Evolutionary conservation across 768 basidiomycete genomes (phyloP).

Genomic region (Collybiopsis confluens): DNA sequence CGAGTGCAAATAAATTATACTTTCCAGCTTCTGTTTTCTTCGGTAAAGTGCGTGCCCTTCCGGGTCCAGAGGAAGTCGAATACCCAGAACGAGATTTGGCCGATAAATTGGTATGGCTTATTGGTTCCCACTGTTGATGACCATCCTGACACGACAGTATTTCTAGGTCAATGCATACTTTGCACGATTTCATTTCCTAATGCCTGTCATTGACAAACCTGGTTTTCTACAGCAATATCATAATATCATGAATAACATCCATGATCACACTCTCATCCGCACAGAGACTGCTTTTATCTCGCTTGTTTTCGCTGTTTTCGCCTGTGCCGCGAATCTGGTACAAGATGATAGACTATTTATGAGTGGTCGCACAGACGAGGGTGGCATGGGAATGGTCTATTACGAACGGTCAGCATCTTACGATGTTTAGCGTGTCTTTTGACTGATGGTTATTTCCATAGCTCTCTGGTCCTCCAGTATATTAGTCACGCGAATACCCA

Average conservation of each 20-base stretch:
- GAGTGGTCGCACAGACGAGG: conserved; percentile 61
- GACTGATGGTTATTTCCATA: conserved; percentile 22
- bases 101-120: conserved; percentile 66
- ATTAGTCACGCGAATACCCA: conserved; percentile 87
- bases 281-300: conserved; percentile 73
- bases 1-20: conserved; percentile 80
- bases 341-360: conserved; percentile 63
- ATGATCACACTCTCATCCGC: conserved; percentile 49
- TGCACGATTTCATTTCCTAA: conserved; percentile 77
- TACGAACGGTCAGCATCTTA: conserved; percentile 64
- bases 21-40: conserved; percentile 87
- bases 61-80: conserved; percentile 82
- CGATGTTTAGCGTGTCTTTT: background rate
- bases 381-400: conserved; percentile 86
- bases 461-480: conserved; percentile 86
- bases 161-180: conserved; percentile 83
- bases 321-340: conserved; percentile 79
- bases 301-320: conserved; percentile 84
- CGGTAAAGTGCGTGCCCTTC: conserved; percentile 79
- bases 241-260: conserved; percentile 66
- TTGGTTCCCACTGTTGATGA: conserved; percentile 13
- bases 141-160: conserved; percentile 17
- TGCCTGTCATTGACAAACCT: conserved; percentile 85
- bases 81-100: conserved; percentile 82
- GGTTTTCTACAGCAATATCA: conserved; percentile 73